These are phyloP conservation scores for Pseudocercospora crystallina DNA, from an alignment of 2,329 filamentous ascomycete species.

Conservation along the genomic window DNA sequence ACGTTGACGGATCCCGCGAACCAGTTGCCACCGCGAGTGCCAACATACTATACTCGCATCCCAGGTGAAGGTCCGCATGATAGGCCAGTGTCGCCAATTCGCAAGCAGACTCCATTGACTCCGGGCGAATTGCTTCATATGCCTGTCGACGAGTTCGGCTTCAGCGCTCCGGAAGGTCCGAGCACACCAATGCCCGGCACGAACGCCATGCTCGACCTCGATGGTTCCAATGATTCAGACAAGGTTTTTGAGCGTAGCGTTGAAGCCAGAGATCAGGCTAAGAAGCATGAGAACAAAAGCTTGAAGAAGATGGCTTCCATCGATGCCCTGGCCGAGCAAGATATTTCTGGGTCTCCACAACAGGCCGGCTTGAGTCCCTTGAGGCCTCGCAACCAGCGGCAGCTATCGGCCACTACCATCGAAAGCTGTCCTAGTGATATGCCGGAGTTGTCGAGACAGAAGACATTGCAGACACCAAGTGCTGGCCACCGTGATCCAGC, in stretches of 20 bases:
- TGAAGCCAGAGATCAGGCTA: slow-evolving; percentile 16
- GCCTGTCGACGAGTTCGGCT: slow-evolving; percentile 14
- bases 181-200: slow-evolving; percentile 27
- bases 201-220: slow-evolving; percentile 20
- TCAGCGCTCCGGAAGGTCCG: slow-evolving; percentile 8
- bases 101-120: neutral
- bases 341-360: slow-evolving; percentile 1
- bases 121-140: slow-evolving; percentile 12
- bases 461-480: slow-evolving; percentile 7
- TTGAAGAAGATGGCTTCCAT: slow-evolving; percentile 29
- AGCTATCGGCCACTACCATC: slow-evolving; percentile 9
- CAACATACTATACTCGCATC: slow-evolving; percentile 16
- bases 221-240: slow-evolving; percentile 18
- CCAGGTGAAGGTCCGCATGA: slow-evolving; percentile 9
- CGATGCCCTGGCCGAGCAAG: slow-evolving; percentile 27
- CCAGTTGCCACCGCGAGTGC: slow-evolving; percentile 7
- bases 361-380: slow-evolving; percentile 2
- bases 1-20: slow-evolving; percentile 11
- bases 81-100: neutral
- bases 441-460: slow-evolving; percentile 19
- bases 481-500: slow-evolving; percentile 13
- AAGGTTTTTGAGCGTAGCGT: slow-evolving; percentile 30
- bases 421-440: slow-evolving; percentile 16
- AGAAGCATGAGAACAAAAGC: slow-evolving; percentile 19
- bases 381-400: neutral